phyloP scores from a whole-genome alignment of 805 yeast genomes.

The Cyberlindnera americana region DNA sequence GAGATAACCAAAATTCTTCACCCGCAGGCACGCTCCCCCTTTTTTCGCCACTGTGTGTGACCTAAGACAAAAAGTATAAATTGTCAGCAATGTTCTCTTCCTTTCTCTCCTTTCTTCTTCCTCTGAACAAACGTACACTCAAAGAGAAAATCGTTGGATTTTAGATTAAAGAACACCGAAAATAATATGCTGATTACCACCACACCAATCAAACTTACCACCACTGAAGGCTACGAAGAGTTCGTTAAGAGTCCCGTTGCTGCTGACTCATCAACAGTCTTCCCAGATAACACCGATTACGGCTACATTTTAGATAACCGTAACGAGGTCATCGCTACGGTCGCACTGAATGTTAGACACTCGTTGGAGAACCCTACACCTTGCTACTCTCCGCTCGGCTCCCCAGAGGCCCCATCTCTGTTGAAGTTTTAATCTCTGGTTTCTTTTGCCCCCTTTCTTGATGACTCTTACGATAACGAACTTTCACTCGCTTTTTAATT shows the following conservation, averaged over 20 bases:
- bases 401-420: constrained; percentile 12
- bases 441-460: background rate
- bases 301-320: constrained; percentile 34
- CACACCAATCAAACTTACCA: constrained; percentile 39
- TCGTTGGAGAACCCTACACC: constrained; percentile 24
- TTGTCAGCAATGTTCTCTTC: too few relatives aligned
- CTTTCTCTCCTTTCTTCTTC: too few relatives aligned
- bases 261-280: constrained; percentile 32
- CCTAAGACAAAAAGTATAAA: too few relatives aligned
- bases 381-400: constrained; percentile 7
- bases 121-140: too few relatives aligned
- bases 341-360: constrained; percentile 36
- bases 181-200: too few relatives aligned
- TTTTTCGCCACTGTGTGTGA: background rate
- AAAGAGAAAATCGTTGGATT: constrained; percentile 1
- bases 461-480: too few relatives aligned
- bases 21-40: too few relatives aligned
- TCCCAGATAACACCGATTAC: constrained; percentile 33
- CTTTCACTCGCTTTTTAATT: too few relatives aligned
- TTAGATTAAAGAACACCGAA: too few relatives aligned
- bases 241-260: constrained; percentile 33
- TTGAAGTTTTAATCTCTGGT: constrained; percentile 11
- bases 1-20: too few relatives aligned
- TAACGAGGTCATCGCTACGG: constrained; percentile 36
- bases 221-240: constrained; percentile 37